Base-by-base conservation (phyloP, 2,329 filamentous ascomycete genomes). In the Verticillium tricorpus region DNA sequence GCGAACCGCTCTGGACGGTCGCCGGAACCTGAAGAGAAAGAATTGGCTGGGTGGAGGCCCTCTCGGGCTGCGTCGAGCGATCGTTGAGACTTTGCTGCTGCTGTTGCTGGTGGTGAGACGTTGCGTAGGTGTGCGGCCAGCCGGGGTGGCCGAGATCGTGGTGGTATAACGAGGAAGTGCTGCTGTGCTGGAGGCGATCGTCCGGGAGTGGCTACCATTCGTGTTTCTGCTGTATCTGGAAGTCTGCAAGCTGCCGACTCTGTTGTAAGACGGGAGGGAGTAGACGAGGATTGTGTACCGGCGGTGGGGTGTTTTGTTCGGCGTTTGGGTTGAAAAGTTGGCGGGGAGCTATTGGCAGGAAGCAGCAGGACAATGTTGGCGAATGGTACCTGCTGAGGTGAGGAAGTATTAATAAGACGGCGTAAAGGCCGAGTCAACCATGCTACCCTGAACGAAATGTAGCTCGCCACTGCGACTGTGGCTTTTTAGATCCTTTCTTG, bases 1-100 rank as follows among this genome's bases (percentile, higher is more conserved):
- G 87, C 87, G 83, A 84, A 78, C 80, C 86, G 87, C 88, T 85
- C 87, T 87, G 85, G 86, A 87, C 87, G 87, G 84, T 82, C 83
- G 83, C 85, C 81, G 84, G 81, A 77, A 76, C 82, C 80, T 84
- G 84, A 73, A 85, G 80, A 73, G 83, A 82, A 77, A 85, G 78
- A 82, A 84, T 85, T 80, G 79, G 80, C 74, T 77, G 72, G 71
- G 74, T 73, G 70, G 76, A 77, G 77, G 81, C 82, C 83, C 81
- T 81, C 76, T 73, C 75, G 80, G 83, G 82, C 82, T 81, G 76
- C 74, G 72, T 74, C 73, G 74, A n/a, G n/a, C 40, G 40, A 22
- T n/a, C n/a, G n/a, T 50, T 8, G 40, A 61, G 40, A 61, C 56
- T 60, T 63, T 59, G 19, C 61, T 62, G 60, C 25, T 60, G 61